Conservation (phyloP, 2,329 filamentous ascomycete species). For the Aspergillus aculeatus region DNA sequence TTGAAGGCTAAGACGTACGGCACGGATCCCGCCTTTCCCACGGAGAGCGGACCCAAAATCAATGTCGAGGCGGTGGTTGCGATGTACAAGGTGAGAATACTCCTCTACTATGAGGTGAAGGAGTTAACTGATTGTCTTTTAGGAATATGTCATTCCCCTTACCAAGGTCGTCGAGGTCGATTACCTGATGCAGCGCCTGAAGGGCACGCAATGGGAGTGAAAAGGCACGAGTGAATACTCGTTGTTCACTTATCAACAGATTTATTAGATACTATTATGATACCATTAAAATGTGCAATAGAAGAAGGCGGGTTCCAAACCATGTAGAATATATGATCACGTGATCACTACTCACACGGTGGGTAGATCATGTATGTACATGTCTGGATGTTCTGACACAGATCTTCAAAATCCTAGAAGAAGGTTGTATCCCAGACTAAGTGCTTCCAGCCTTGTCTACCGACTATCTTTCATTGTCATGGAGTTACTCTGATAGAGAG, state of each 20-base stretch:
- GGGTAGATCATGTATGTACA: too few species aligned
- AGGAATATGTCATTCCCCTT: slow-evolving; percentile 83
- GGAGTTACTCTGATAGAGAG: too few species aligned
- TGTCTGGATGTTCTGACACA: too few species aligned
- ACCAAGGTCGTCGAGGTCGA: slow-evolving; percentile 99
- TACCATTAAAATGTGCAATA: not conserved
- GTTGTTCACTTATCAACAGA: not conserved
- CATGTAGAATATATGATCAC: not conserved
- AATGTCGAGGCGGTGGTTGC: slow-evolving; percentile 85
- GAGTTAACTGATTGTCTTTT: not conserved
- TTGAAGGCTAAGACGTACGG: slow-evolving; percentile 94
- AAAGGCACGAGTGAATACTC: not conserved
- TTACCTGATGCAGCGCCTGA: slow-evolving; percentile 91
- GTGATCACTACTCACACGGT: too few species aligned
- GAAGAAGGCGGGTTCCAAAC: not conserved
- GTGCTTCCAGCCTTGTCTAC: too few species aligned
- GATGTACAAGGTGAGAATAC: slow-evolving; percentile 66
- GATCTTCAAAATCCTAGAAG: too few species aligned
- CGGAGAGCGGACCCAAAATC: slow-evolving; percentile 65
- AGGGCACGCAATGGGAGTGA: slow-evolving; percentile 51
- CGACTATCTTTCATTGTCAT: too few species aligned
- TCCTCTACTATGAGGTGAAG: not conserved
- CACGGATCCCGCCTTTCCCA: slow-evolving; percentile 70
- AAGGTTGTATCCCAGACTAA: too few species aligned
- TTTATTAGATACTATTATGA: not conserved